Conservation (phyloP, 2,329 filamentous ascomycete species). For the Cercospora sp. region DNA sequence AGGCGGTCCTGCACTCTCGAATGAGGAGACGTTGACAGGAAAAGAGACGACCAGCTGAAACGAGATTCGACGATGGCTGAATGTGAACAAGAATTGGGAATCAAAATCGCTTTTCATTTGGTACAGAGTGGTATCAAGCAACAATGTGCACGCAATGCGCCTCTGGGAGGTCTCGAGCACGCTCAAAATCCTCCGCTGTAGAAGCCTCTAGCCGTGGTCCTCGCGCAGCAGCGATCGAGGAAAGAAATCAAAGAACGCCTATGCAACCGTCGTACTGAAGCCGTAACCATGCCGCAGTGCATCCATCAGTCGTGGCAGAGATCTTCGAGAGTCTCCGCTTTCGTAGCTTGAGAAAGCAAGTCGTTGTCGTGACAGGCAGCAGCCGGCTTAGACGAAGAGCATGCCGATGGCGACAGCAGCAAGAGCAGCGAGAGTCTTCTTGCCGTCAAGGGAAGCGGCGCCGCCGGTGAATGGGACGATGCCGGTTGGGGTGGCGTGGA, state of each 20-base stretch:
- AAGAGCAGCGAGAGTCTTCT: slow-evolving; percentile 8
- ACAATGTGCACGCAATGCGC: background rate
- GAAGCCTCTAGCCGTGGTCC: background rate
- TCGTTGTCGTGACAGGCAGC: background rate
- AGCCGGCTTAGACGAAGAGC: slow-evolving; percentile 1
- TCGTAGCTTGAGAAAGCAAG: background rate
- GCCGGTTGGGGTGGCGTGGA: background rate
- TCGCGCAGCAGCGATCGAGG: background rate
- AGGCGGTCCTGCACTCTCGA: background rate
- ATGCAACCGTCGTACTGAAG: slow-evolving; percentile 4
- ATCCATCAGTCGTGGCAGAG: background rate
- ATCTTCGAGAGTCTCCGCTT: background rate
- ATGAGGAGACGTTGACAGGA: background rate
- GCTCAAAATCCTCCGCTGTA: background rate
- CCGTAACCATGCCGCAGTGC: background rate
- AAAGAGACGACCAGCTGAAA: background rate
- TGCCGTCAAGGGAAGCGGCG: background rate
- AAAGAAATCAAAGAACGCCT: background rate
- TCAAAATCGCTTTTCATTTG: background rate
- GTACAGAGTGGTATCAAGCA: background rate
- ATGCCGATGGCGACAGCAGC: slow-evolving; percentile 9
- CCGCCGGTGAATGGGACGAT: slow-evolving; percentile 11
- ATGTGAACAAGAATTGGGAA: background rate
- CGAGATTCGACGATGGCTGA: background rate
- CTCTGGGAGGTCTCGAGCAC: background rate